Base-by-base conservation (phyloP, 2,329 filamentous ascomycete species). In the Fusarium nodosum region DNA sequence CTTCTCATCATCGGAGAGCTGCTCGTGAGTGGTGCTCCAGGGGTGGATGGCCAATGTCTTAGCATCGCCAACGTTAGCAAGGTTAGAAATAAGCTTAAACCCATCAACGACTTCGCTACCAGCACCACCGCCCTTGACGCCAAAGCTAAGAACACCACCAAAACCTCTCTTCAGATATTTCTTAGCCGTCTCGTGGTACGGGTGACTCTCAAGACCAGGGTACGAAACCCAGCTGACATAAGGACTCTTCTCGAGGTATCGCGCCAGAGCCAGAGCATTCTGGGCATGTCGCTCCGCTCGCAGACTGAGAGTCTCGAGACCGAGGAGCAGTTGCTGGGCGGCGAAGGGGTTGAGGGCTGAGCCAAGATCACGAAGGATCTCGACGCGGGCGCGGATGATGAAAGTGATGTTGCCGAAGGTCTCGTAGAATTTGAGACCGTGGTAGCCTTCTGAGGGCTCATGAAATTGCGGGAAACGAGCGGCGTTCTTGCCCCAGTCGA, bases 1-100 rank as follows among this genome's bases (percentile, higher is more conserved):
- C 81, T 90, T 93, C 85, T 97, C 95, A 77, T 94, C 87, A 31
- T 95, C 91, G 26, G 85, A 89, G 60, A 98, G 86, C 83, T 98
- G 95, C 84, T 97, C 92, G 79, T 98, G 95, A 4, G 95, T 98
- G 4, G 95, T 97, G 8, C 90, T 92, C 93, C 94, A 97, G 24
- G 95, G 95, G 81, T 97, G 94, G 74, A 97, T 97, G 26, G 94
- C 94, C 67, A 97, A 84, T 9, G 94, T 97, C 87, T 98, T 98
- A 50, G 92, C 93, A 79, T 98, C 95, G 60, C 95, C 95, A 30
- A 98, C 94, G 78, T 99, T 99, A 60, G 96, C 96, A 72, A 98
- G 84, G 82, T 98, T 97, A 20, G 93, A 97, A 75, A 98, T 93
- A 72, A 99, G 83, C 86, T 97, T 96, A 84, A 99, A 97, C 73